Base-by-base conservation (phyloP, 352 stramenopile species). In the Thalassiosira ordinaria region DNA sequence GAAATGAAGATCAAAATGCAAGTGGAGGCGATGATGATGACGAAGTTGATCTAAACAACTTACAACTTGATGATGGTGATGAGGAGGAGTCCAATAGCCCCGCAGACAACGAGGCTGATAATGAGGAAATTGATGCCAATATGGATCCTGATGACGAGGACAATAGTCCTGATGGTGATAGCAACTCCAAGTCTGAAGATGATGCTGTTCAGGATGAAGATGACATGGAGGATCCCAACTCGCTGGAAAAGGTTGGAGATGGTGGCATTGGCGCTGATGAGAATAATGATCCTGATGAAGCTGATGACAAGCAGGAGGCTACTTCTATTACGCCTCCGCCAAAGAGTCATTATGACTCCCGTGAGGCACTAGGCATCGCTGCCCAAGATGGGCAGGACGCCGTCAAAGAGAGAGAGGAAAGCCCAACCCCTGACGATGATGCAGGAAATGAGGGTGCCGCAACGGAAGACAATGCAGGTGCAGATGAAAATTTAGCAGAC, bases 1-100 rank as follows among this genome's bases (percentile, higher is more conserved):
- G 96, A 78, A 95, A 95, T 60, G 94, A 97, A 26, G 88, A 96
- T 62, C 90, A 96, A 27, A 86, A 88, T 39, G 78, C 78, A 57
- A 64, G 81, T 22, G 85, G 84, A n/a, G 85, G 87, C 26, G 84
- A 80, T 20, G 86, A 89, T n/a, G 67, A 91, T 4, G 70, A 89
- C 61, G 74, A 87, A 52, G 52, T 89, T 16, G 72, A 89, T 64
- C 61, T 89, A 8, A 77, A 90, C 41, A 59, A 82, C 49, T 51
- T 84, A 22, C 76, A 82, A 18, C 57, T 84, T 27, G 69, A 86
- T 62, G 80, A 95, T 6, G 81, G 94, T 13, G 91, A 95, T 35
- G 83, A 95, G 2, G n/a, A n/a, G n/a, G 90, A 86, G 37, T n/a
- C 79, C 9, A 69, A 76, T 74, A 29, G 69, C 11, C 24, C 76